Conservation (phyloP, 805 yeast genomes). For the Schwanniomyces occidentalis region DNA sequence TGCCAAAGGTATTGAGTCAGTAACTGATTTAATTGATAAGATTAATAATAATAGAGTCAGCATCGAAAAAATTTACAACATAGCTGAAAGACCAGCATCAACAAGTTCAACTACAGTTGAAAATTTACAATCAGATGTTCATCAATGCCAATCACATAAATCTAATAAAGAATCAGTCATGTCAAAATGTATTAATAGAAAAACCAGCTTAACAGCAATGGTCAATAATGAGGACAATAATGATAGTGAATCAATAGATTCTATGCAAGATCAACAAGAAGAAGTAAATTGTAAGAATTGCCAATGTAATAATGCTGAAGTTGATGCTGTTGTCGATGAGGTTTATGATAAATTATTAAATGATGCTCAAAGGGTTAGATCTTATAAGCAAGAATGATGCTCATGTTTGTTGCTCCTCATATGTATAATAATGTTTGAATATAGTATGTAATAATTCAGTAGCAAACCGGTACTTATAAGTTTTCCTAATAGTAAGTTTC, state of each 20-base stretch:
- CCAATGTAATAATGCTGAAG: conserved; percentile 9
- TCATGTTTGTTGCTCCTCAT: no score
- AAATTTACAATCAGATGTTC: neutral
- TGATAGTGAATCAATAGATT: conserved; percentile 31
- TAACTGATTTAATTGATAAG: conserved; percentile 63
- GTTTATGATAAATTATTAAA: conserved; percentile 71
- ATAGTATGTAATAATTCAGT: no score
- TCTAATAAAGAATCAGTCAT: neutral
- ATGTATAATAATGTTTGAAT: no score
- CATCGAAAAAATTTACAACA: conserved; percentile 49
- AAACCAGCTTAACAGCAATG: no score
- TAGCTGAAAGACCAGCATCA: conserved; percentile 1
- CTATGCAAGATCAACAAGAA: conserved; percentile 15
- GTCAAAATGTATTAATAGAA: no score
- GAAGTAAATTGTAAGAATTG: conserved; percentile 6
- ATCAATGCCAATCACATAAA: neutral
- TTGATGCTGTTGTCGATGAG: conserved; percentile 59
- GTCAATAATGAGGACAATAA: no score
- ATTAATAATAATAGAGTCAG: conserved; percentile 56
- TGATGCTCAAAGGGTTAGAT: conserved; percentile 64
- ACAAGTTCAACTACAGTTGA: neutral
- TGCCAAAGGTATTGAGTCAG: conserved; percentile 74
- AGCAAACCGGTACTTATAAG: no score
- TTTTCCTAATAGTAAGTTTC: no score
- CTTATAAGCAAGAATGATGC: conserved; percentile 32